These are phyloP conservation scores for Leptomonas pyrrhocoris DNA, from an alignment of 208 protist genomes.

Conservation along the genomic window DNA sequence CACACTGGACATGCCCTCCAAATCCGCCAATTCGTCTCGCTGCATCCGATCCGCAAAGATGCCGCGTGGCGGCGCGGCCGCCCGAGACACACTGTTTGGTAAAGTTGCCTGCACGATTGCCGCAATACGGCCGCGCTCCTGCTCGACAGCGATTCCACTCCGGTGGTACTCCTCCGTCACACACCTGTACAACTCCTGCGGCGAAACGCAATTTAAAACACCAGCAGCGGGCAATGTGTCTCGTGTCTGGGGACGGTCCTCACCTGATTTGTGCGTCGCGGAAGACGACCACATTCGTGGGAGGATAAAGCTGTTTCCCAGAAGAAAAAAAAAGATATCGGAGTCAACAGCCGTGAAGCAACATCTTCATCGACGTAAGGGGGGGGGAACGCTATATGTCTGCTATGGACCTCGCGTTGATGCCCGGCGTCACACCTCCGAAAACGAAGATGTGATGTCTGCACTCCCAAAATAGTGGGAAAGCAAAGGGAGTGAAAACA, in stretches of 20 bases:
- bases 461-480: too few species aligned
- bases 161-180: neutral
- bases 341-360: too few species aligned
- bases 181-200: neutral
- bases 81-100: neutral
- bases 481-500: too few species aligned
- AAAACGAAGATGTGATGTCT: too few species aligned
- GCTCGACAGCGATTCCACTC: neutral
- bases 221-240: neutral
- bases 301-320: neutral
- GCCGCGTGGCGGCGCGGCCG: neutral
- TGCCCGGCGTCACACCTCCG: too few species aligned
- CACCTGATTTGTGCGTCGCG: neutral
- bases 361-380: too few species aligned
- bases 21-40: neutral
- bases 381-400: too few species aligned
- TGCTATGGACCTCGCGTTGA: too few species aligned
- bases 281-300: neutral
- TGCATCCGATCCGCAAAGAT: neutral
- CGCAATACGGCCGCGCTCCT: neutral
- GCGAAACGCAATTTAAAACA: neutral
- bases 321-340: neutral
- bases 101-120: neutral
- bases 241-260: neutral
- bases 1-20: neutral